Evolutionary conservation across 768 basidiomycete genomes (phyloP), one percentile per base, ranked within the genome.

Genomic region (Pisolithus sp.): DNA sequence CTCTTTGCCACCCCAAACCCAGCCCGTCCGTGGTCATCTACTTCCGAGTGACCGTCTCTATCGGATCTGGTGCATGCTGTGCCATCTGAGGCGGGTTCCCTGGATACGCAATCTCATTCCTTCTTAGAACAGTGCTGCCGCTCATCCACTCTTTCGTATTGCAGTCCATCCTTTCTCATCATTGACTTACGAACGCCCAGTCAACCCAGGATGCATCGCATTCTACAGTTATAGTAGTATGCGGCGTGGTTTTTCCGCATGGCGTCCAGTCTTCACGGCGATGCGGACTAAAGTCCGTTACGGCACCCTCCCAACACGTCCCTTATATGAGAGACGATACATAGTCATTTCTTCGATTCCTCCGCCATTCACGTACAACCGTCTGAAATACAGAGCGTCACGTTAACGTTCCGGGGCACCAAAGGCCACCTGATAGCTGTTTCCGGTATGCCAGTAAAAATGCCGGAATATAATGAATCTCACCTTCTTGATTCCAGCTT

Each of bases 71-170:
- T 49, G 39, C 5, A 36, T 51, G 43, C 34, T 28, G 45, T 40
- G 43, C 64, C 64, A 60, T 62, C 56, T 17, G 57, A 49, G 62
- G 64, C 65, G 65, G 64, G 65, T 67, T 36, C 49, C 5, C 37
- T 54, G 54, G 65, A 57, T 39, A 61, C 56, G 45, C 24, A 42
- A 42, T 46, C 10, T 26, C n/a, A 38, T 42, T n/a, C 2, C 15
- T 28, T 38, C 48, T 42, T 37, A 49, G 50, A 48, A 31, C 31
- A 23, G 36, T 26, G n/a, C 26, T 20, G 43, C 21, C 24, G 23
- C 21, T 9, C 28, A 23, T 18, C 26, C 15, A 45, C 42, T 26
- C 8, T 24, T 24, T 21, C 10, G 42, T 23, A 17, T 24, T 30
- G 26, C 43, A 17, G 17, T 26, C 9, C 41, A 24, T 42, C 34